Base-by-base conservation (phyloP, 2,329 filamentous ascomycete genomes). In the Fusarium decemcellulare region DNA sequence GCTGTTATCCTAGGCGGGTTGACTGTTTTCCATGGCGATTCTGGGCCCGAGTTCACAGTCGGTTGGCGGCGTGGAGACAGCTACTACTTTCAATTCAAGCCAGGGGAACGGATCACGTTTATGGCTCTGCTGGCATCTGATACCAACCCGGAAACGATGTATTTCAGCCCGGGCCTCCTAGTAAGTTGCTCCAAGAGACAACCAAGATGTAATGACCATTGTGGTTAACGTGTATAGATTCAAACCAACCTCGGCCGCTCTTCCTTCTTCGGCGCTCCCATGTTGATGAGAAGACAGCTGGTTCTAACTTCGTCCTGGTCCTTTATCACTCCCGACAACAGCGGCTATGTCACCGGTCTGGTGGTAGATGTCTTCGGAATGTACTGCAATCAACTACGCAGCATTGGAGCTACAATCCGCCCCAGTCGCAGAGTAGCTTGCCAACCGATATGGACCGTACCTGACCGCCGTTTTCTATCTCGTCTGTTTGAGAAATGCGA, bases 291-390 rank as follows among this genome's bases (percentile, higher is more conserved):
- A 39, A 34, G 52, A 39, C 40, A 32, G 27, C 34, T 14, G 27
- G 30, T 51, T 16, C 52, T 23, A 16, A 23, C 10, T 5, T 40
- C 53, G 1, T 51, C 46, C 27, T 57, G 52, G 53, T 44, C 53
- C 23, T 62, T 48, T n/a, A 39, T 62, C n/a, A 62, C 59, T 16
- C 59, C 59, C 2, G 34, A 57, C 9, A 36, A 39, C 14, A 43
- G 44, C 27, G 59, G 59, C 18, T 43, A 56, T 14, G 59, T 62
- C 16, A 62, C 53, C 11, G 59, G 59, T 16, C 30, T 62, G 29
- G 52, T 44, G 14, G 40, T 62, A 27, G 54, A 57, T 16, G 42
- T 46, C 14, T 57, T 54, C 15, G 56, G 36, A 29, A 50, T 6
- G 30, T 9, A 18, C 27, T 14, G n/a, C 39, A n/a, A 52, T 18